Evolutionary conservation across 192 early-diverging fungal genomes (phyloP), one percentile per base, ranked within the genome.

Genomic region (Coemansia sp.): DNA sequence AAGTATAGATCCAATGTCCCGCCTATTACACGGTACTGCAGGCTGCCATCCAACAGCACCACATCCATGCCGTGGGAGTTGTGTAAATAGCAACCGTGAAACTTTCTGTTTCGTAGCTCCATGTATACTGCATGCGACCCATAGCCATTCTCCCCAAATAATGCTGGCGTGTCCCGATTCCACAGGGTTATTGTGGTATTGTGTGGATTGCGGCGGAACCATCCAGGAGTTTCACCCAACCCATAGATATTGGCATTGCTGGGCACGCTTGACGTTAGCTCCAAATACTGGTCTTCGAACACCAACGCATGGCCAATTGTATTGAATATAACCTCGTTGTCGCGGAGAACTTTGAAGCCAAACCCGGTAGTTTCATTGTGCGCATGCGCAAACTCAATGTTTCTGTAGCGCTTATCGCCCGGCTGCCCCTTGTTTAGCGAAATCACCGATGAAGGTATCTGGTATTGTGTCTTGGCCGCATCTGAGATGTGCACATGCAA

Each of bases 21-120:
- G 30, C 87, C 87, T 51, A 87, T 72, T 20, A 83, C 70, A 23
- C 84, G 83, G 51, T 86, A 88, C 20, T 82, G 83, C 12, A 88
- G 60, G 11, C 75, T 79, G 23, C 47, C 38, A 21, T 71, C 65
- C 2, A 62, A 59, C 41, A 83, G 34, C 8, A 67, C 69, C 31
- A 88, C 72, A 60, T 88, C 87, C 85, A 88, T 85, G 11, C 85
- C 87, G 34, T 88, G 81, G n/a, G 79, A 76, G 53, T 81, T 86
- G 51, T 82, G 62, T 46, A 88, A 47, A 30, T 85, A 85, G 1
- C 53, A 63, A 28, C 79, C 81, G 17, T 83, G 82, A 36, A 80
- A 69, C n/a, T 56, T 42, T 5, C 79, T 80, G 44, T 46, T 48
- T 18, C 83, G 78, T 39, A 86, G 65, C 70, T 88, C 87, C 32